Percentiles rank a stretch among this genome's conserved stretches.
Evolutionary conservation across 2,329 filamentous ascomycete genomes (phyloP).

Genomic region (Claviceps purpurea): DNA sequence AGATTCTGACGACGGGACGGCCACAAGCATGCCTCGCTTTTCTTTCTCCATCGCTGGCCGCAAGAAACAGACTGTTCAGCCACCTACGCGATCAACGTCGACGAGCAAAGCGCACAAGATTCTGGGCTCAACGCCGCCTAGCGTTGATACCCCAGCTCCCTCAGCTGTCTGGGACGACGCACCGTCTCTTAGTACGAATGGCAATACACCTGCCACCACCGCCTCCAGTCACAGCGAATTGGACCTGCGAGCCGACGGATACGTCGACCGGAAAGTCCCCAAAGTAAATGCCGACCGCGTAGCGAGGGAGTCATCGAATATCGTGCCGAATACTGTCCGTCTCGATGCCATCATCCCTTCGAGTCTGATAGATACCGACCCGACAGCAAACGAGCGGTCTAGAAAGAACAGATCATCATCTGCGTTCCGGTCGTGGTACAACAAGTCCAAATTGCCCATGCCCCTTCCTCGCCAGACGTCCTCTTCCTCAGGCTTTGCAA

Average conservation of each 20-base stretch:
- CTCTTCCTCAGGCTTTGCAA: constrained; percentile 44
- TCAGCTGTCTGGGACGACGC: constrained; percentile 27
- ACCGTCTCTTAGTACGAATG: constrained; percentile 31
- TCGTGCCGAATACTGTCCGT: constrained; percentile 18
- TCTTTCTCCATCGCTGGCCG: constrained; percentile 35
- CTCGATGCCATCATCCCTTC: constrained; percentile 6
- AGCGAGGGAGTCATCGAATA: constrained; percentile 35
- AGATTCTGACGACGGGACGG: not conserved
- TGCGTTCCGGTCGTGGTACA: constrained; percentile 44
- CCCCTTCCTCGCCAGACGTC: constrained; percentile 48
- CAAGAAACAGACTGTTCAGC: constrained; percentile 24
- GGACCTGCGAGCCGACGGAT: constrained; percentile 4
- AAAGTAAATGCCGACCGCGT: constrained; percentile 10
- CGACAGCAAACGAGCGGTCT: constrained; percentile 27
- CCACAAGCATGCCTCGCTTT: constrained; percentile 29
- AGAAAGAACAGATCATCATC: constrained; percentile 38
- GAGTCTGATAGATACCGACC: constrained; percentile 10
- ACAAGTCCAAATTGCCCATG: constrained; percentile 40
- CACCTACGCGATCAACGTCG: constrained; percentile 19
- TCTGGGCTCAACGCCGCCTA: constrained; percentile 32
- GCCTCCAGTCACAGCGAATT: constrained; percentile 16
- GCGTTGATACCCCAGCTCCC: constrained; percentile 23
- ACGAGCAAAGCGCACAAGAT: constrained; percentile 40
- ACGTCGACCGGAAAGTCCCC: constrained; percentile 12
- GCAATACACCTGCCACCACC: constrained; percentile 29